Base-by-base conservation (phyloP, 108 stramenopile species). In the Chaetoceros muelleri region DNA sequence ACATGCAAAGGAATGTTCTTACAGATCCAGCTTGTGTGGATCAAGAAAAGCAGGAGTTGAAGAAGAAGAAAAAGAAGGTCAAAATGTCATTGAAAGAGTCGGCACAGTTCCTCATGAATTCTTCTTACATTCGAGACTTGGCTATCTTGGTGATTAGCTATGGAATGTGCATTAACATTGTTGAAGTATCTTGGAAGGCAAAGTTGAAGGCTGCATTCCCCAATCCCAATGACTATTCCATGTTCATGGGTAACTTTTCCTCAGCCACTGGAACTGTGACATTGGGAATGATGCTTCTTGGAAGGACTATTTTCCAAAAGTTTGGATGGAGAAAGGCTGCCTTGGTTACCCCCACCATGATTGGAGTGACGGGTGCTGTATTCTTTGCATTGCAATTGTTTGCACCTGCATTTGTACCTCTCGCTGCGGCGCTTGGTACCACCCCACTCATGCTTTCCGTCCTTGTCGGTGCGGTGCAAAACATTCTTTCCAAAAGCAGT, bases 151-250 rank as follows among this genome's bases (percentile, higher is more conserved):
- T 99, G 13, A 90, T 99, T 30, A 82, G 83, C 49, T 99, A 99
- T 61, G 98, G 98, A 53, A 88, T 99, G 92, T 89, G 91, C 58
- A 99, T 99, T 78, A 98, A 97, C 76, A 88, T 99, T 64, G 96
- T 97, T 13, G 98, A 99, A 73, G 97, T 99, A 21, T 92, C 89
- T 30, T 99, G 98, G 98, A 99, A 99, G 82, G 71, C 93, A 28
- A 96, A 96, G 66, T 65, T 99, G n/a, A 97, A 97, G 85, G 64
- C 57, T 26, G 95, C 94, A 1, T 96, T 95, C 73, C 94, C 96
- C 24, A 80, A 96, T 70, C 96, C 96, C 16, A 96, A 95, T 63
- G 93, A 79, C 25, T 99, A 99, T 63, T 91, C 92, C n/a, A 83
- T 93, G 16, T 98, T 99, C 73, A 99, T 99, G 98, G 98, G 98